Conservation (phyloP, 2,329 filamentous ascomycete species). For the Colletotrichum australisinense region DNA sequence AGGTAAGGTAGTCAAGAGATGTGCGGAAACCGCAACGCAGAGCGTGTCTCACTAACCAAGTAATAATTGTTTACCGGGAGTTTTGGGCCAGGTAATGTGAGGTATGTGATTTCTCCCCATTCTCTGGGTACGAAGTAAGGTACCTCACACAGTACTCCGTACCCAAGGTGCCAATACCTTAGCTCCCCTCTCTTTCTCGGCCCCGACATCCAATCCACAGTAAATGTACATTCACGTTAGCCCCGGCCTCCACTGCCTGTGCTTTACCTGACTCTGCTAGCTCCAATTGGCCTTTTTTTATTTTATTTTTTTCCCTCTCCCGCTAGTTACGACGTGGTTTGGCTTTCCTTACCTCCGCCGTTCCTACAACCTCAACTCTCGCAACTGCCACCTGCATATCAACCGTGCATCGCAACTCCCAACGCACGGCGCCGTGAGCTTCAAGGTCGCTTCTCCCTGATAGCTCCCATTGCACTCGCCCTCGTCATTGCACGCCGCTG, state of each 20-base stretch:
- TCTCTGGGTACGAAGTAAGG: background rate
- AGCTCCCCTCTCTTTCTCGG: background rate
- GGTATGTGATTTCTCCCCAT: background rate
- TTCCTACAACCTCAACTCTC: background rate
- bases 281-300: constrained; percentile 15
- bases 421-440: constrained; percentile 3
- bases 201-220: background rate
- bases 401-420: constrained; percentile 13
- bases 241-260: constrained; percentile 7
- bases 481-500: background rate
- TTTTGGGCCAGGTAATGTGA: too few species aligned
- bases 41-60: too few species aligned
- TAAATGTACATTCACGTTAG: background rate
- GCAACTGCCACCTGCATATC: constrained; percentile 3
- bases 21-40: too few species aligned
- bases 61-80: too few species aligned
- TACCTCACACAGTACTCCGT: too few species aligned
- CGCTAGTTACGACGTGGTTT: background rate
- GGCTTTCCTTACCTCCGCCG: background rate
- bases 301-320: constrained; percentile 5
- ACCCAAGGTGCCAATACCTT: too few species aligned
- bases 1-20: too few species aligned
- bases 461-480: background rate
- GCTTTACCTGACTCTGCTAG: constrained; percentile 14
- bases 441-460: background rate